Evolutionary conservation across 176 grass and related monocot genomes (phyloP).

Genomic region (Aegilops bicornis): DNA sequence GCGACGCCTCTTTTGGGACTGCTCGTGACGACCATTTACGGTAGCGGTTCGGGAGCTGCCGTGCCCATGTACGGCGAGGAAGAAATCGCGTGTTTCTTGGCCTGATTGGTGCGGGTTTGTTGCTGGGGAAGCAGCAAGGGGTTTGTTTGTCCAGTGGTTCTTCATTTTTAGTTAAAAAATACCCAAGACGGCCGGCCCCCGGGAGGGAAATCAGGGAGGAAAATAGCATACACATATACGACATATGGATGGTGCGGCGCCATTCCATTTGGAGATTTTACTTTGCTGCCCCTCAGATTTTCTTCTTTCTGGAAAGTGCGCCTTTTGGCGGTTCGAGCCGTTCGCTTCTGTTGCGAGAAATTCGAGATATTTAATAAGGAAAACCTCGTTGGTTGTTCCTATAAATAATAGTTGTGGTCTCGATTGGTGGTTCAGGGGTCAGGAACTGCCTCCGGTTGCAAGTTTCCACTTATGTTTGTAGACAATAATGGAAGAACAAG

Average conservation of each 20-base stretch:
- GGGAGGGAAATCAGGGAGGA: constrained; percentile 11
- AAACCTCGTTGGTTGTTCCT: background rate
- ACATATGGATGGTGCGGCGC: background rate
- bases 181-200: background rate
- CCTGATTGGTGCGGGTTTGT: background rate
- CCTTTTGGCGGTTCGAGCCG: constrained; percentile 32
- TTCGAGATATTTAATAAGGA: constrained; percentile 10
- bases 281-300: background rate
- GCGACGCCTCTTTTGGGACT: no score
- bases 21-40: no score
- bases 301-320: constrained; percentile 17
- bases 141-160: background rate
- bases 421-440: background rate
- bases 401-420: background rate
- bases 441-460: background rate
- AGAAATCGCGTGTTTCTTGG: background rate
- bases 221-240: background rate
- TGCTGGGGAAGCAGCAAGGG: background rate
- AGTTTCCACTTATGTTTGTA: no score
- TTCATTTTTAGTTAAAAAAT: background rate
- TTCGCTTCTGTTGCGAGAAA: constrained; percentile 5
- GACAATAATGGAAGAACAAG: no score
- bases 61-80: background rate
- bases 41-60: background rate
- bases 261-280: constrained; percentile 25